phyloP scores from a whole-genome alignment of 1,284 basidiomycete species.

The Agroathelia rolfsii region DNA sequence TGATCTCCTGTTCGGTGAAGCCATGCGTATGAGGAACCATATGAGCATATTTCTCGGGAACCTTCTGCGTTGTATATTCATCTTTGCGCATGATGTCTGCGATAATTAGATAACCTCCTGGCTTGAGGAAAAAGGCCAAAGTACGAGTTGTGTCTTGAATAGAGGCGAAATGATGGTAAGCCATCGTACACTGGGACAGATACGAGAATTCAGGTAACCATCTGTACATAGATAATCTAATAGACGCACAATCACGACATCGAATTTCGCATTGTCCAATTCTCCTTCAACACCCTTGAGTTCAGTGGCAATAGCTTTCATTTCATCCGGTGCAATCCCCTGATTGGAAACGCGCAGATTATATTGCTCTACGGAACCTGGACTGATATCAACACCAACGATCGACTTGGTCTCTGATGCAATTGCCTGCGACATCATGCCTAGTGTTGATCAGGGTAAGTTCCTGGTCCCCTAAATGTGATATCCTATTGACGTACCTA shows the following conservation, averaged over 20 bases:
- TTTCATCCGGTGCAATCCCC: slow-evolving; percentile 46
- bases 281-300: slow-evolving; percentile 35
- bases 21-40: slow-evolving; percentile 46
- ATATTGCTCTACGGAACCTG: slow-evolving; percentile 52
- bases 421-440: slow-evolving; percentile 46
- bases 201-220: slow-evolving; percentile 10
- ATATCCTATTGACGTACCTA: slow-evolving; percentile 30
- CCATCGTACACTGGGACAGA: slow-evolving; percentile 42
- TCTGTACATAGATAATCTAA: background rate
- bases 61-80: slow-evolving; percentile 10
- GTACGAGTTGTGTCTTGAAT: slow-evolving; percentile 39
- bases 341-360: slow-evolving; percentile 46
- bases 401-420: slow-evolving; percentile 45
- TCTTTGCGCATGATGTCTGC: slow-evolving; percentile 34
- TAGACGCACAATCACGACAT: slow-evolving; percentile 45
- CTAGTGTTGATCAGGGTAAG: slow-evolving; percentile 22
- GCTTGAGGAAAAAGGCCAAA: slow-evolving; percentile 47
- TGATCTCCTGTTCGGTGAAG: slow-evolving; percentile 36
- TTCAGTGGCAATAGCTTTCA: slow-evolving; percentile 41
- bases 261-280: slow-evolving; percentile 44
- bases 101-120: slow-evolving; percentile 51
- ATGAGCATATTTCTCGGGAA: slow-evolving; percentile 22
- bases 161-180: slow-evolving; percentile 60
- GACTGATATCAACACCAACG: slow-evolving; percentile 63
- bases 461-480: background rate